Evolutionary conservation across 2,329 filamentous ascomycete genomes (phyloP), one percentile per base, ranked within the genome.

Genomic region (Scedosporium dehoogii): DNA sequence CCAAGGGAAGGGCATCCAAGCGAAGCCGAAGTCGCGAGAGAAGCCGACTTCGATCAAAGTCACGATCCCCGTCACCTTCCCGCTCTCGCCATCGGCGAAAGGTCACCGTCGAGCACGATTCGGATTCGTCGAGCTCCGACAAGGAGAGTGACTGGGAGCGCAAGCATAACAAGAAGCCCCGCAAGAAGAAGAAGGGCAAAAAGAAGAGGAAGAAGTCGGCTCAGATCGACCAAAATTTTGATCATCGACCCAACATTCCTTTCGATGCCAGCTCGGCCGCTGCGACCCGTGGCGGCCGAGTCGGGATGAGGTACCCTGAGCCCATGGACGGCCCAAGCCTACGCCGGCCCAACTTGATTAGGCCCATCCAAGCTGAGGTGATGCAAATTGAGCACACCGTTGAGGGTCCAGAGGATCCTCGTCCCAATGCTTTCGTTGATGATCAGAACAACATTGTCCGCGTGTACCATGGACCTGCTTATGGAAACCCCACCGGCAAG

Each of bases 391-490:
- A 86, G 67, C 80, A 84, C 64, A 75, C 82, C 2, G 71, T 85
- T 21, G 82, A 85, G 66, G 73, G 71, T 1, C 73, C 74, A 3
- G 72, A 78, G 53, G 83, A 85, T 65, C 83, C 83, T 7, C 75
- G 76, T 1, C 84, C 83, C 12, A 87, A 86, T 67, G 81, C 84
- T 51, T 86, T 82, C 68, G 81, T 80, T 67, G 83, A 86, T 66
- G 69, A 74, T n/a, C 73, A 76, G 56, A 75, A 78, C 65, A 79
- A 81, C 38, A 70, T 83, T 21, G 74, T 84, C 59, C 79, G 82
- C 14, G 78, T 85, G 27, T 86, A 86, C 65, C 80, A 86, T 65
- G 83, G 83, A 0, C 78, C 79, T 2, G 73, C 75, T 0, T 86
- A 83, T 67, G 82, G 82, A 4, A 82, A 82, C 65, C 76, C 79